Base-by-base conservation (phyloP, 495 filamentous ascomycete genomes). In the Penicillium atrosanguineum region DNA sequence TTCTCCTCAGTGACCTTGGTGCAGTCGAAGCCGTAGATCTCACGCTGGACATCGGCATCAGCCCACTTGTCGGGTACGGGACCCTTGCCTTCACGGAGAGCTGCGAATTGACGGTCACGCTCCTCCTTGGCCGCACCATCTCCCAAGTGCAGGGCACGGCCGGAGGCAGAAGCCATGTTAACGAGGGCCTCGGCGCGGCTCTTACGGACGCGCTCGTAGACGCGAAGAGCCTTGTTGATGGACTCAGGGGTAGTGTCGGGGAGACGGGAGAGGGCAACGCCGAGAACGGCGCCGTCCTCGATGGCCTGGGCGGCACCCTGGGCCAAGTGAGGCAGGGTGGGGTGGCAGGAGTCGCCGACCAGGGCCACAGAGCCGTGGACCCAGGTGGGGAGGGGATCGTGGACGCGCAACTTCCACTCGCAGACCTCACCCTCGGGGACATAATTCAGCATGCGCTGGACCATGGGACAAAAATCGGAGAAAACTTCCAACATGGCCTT, bases 251-350 rank as follows among this genome's bases (percentile, higher is more conserved):
- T 72, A 5, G 73, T 67, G 47, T 77, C 74, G 3, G 83, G 81
- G 5, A 87, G 69, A 41, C 70, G 64, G 42, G 77, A 69, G 8
- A 93, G 79, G 29, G 82, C 81, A 31, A 84, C 81, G n/a, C 80
- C 85, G 8, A 92, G 67, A 20, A 89, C 87, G 20, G 83, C 87
- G 15, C 82, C 86, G 62, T 92, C 87, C 71, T 94, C 89, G 48
- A 92, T 87, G 25, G 87, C 88, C 76, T 90, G 87, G n/a, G 88
- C 89, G 25, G 87, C 88, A n/a, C 88, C 88, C 74, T 92, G 89
- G 28, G 80, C 82, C 14, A 89, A 70, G 67, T 91, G 87, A 25
- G 88, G 88, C 25, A 91, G 79, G 25, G 87, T 91, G 4, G 87
- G 86, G 65, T 91, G 87, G 68, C 87, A 90, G 4, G 89, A 85